Evolutionary conservation across 129 eudicot species (phyloP), one percentile per base, ranked within the genome.

Genomic region (Ambrosia trifida): DNA sequence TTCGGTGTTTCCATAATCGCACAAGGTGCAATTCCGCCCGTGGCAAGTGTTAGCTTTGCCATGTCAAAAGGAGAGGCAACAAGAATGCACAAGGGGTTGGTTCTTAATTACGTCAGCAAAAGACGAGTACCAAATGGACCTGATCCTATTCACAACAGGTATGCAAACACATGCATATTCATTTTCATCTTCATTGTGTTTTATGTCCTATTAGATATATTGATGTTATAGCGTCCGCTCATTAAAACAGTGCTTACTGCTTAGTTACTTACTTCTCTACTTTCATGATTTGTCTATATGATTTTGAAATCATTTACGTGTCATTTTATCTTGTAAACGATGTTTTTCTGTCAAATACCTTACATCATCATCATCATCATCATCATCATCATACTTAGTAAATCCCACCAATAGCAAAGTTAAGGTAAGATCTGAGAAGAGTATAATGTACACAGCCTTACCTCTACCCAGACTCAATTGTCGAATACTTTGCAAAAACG

Each of bases 71-170:
- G 56, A 84, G 80, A 40, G 36, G 69, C 46, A 53, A 66, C 73
- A 17, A 52, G 74, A 47, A 71, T 35, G 82, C 80, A 56, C 33
- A 66, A 41, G 13, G 69, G 63, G 47, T 45, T 44, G 50, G 72
- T 64, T 70, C 28, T 78, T 36, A 72, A 78, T 56, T 64, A 63
- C 66, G 96, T 79, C 18, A 91, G 97, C 87, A 91, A 91, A 84
- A 86, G 97, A 83, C 77, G 97, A 77, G 90, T 91, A n/a, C 97
- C 97, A 44, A 91, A 81, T 66, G 97, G 94, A 62, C 93, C 97
- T 61, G 94, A 91, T 82, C 96, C 97, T 76, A 88, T 91, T 69
- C 97, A 91, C 75, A 91, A 91, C 93, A 82, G 96, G 97, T 91
- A 85, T 32, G 57, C 53, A 28, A 54, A 53, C 69, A 8, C 16